A percentile compares a stretch with the other conserved stretches of the same genome.
Evolutionary conservation across 176 grass and related monocot genomes (phyloP).

Genomic region (Bonia amplexicaulis): DNA sequence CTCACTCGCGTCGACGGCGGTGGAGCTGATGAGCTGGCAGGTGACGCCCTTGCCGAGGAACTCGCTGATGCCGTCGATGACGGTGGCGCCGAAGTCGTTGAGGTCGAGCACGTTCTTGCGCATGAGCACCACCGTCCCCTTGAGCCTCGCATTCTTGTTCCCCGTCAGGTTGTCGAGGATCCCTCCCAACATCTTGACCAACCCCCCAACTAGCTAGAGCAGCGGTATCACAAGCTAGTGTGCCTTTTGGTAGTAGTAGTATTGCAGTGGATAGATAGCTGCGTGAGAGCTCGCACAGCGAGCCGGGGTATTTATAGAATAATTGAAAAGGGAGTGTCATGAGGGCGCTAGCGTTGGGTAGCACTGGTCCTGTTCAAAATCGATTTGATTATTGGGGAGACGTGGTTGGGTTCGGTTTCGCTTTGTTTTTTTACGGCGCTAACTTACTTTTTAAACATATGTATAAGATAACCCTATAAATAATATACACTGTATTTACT

Average conservation of each 20-base stretch:
- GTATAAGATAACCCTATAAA: no score
- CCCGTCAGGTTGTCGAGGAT: background rate
- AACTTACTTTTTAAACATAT: no score
- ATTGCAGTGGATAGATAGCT: background rate
- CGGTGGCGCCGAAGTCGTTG: slow-evolving; percentile 38
- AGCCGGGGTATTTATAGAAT: background rate
- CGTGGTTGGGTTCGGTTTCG: no score
- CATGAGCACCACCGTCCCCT: slow-evolving; percentile 51
- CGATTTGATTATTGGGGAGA: no score
- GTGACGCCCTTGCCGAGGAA: slow-evolving; percentile 34
- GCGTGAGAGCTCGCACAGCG: background rate
- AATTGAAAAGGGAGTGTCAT: no score
- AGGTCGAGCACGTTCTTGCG: slow-evolving; percentile 51
- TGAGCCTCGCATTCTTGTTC: background rate
- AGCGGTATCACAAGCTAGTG: background rate
- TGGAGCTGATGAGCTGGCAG: slow-evolving; percentile 49
- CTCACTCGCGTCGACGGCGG: slow-evolving; percentile 35
- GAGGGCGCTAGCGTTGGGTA: no score
- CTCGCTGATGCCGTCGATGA: slow-evolving; percentile 43
- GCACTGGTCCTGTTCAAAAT: no score
- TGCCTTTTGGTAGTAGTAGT: background rate
- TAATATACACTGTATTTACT: no score
- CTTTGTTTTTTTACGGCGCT: no score
- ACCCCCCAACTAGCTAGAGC: background rate
- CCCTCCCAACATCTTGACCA: background rate